phyloP scores from a whole-genome alignment of 1,284 basidiomycete genomes.

The Amylostereum areolatum region DNA sequence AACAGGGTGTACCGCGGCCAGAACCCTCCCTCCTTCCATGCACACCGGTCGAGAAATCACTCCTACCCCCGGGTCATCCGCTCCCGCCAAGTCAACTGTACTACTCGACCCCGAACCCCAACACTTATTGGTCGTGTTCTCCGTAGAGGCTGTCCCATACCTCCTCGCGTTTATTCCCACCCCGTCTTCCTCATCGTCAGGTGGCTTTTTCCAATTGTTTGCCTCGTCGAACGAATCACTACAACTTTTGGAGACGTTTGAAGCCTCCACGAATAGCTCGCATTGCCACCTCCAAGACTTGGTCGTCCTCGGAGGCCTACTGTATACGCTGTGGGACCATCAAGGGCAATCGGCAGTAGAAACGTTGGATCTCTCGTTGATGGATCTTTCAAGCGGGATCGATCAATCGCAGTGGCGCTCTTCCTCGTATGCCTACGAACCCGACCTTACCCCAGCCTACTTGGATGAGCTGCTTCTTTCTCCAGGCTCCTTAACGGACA shows the following conservation, averaged over 20 bases:
- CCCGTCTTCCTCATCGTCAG: conserved; percentile 50
- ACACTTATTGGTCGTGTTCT: conserved; percentile 55
- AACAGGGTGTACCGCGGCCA: conserved; percentile 62
- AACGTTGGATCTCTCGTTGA: conserved; percentile 39
- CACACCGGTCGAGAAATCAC: conserved; percentile 32
- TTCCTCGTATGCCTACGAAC: conserved; percentile 54
- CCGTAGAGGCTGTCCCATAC: conserved; percentile 41
- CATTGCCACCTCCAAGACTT: conserved; percentile 76
- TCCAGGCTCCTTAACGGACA: conserved; percentile 68
- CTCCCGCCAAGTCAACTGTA: conserved; percentile 32
- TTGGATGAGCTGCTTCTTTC: conserved; percentile 77
- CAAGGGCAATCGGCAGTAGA: conserved; percentile 73
- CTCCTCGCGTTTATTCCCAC: conserved; percentile 66
- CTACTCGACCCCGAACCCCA: conserved; percentile 54
- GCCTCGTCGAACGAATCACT: conserved; percentile 49
- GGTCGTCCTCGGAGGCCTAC: conserved; percentile 40
- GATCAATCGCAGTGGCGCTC: conserved; percentile 41
- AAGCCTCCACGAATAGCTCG: conserved; percentile 51
- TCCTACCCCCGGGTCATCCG: conserved; percentile 24
- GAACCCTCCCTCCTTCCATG: conserved; percentile 31
- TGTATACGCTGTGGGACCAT: conserved; percentile 71
- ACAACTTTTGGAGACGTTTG: conserved; percentile 46
- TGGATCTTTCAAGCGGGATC: conserved; percentile 22
- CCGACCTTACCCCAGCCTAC: conserved; percentile 78
- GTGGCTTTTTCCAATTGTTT: conserved; percentile 66